Conservation (phyloP, 129 eudicot species). For the Pseudognaphalium luteoalbum region DNA sequence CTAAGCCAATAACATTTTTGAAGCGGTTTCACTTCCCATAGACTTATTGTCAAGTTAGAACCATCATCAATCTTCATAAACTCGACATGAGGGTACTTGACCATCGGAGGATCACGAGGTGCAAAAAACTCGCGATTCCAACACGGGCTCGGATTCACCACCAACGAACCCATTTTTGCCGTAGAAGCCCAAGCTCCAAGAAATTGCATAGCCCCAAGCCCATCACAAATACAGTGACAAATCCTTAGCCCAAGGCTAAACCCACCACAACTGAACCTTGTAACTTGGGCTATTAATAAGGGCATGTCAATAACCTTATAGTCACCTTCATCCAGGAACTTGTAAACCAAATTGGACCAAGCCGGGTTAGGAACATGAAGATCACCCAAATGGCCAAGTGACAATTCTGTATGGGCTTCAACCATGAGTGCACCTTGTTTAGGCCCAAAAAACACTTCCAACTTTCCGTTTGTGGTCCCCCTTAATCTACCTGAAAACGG, state of each 20-base stretch:
- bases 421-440: constrained; percentile 74
- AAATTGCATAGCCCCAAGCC: constrained; percentile 96
- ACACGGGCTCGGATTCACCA: constrained; percentile 56
- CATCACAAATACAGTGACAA: constrained; percentile 92
- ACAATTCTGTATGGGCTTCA: constrained; percentile 62
- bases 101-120: constrained; percentile 70
- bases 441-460: constrained; percentile 78
- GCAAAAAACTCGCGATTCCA: constrained; percentile 76
- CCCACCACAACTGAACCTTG: constrained; percentile 81
- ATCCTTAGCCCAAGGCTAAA: constrained; percentile 90
- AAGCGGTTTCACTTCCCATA: constrained; percentile 65
- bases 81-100: constrained; percentile 65
- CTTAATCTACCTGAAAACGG: constrained; percentile 87
- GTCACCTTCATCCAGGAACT: constrained; percentile 68
- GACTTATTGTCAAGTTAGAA: constrained; percentile 63
- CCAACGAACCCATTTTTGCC: constrained; percentile 56
- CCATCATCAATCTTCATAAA: constrained; percentile 65
- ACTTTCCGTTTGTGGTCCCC: constrained; percentile 59
- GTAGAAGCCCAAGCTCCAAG: constrained; percentile 82
- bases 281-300: constrained; percentile 78
- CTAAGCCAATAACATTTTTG: constrained; percentile 73
- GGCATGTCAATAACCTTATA: constrained; percentile 91
- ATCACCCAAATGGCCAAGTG: constrained; percentile 60
- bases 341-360: constrained; percentile 61
- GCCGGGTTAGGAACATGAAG: constrained; percentile 80